These are phyloP conservation scores for Yarrowia porcina DNA, from an alignment of 805 yeast species.

Conservation along the genomic window DNA sequence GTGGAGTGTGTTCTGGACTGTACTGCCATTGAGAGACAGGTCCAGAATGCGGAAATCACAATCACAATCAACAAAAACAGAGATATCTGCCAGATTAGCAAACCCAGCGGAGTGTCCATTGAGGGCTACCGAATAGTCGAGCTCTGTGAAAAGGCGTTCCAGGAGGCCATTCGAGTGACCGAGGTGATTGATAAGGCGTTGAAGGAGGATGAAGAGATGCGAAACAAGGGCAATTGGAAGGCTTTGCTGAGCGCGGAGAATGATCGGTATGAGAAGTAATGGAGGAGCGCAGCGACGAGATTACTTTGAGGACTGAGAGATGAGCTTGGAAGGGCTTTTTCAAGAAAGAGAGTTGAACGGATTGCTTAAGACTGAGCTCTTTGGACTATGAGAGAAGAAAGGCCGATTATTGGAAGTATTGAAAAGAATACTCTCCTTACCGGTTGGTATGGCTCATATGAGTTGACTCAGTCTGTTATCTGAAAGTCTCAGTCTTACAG, in stretches of 20 bases:
- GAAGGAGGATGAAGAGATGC: conserved; percentile 50
- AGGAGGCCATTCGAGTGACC: conserved; percentile 61
- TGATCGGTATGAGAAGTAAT: conserved; percentile 30
- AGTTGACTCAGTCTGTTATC: too few species aligned
- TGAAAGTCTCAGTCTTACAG: too few species aligned
- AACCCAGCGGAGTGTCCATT: conserved; percentile 89
- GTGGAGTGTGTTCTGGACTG: conserved; percentile 54
- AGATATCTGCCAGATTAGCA: conserved; percentile 80
- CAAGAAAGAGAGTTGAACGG: too few species aligned
- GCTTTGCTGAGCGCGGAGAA: conserved; percentile 36
- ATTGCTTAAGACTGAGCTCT: too few species aligned
- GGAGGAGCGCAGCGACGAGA: neutral
- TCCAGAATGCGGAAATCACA: conserved; percentile 76
- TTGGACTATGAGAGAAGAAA: too few species aligned
- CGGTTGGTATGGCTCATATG: too few species aligned
- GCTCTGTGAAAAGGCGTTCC: conserved; percentile 65
- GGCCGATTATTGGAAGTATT: too few species aligned
- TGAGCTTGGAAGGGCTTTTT: too few species aligned
- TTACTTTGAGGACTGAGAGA: too few species aligned
- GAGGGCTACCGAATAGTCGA: conserved; percentile 64
- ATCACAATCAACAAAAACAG: conserved; percentile 85
- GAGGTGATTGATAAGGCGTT: conserved; percentile 57
- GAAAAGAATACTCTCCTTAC: too few species aligned
- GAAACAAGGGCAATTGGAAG: conserved; percentile 44
- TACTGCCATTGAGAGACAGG: conserved; percentile 66